These are phyloP conservation scores for Hypoxylon subgilvum DNA, from an alignment of 495 filamentous ascomycete species.

Conservation along the genomic window DNA sequence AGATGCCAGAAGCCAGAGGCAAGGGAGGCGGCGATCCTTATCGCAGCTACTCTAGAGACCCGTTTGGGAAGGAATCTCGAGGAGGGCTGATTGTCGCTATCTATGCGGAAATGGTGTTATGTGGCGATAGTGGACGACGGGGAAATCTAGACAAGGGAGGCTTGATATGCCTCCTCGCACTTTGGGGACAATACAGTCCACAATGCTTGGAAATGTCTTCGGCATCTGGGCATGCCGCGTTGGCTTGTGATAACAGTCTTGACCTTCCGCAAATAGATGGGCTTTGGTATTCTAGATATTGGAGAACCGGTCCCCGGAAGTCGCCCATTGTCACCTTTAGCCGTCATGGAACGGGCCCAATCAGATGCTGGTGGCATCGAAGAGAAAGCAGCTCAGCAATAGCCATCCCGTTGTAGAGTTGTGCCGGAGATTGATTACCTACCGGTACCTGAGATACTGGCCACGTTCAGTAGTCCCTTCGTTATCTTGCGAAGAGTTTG, in stretches of 20 bases:
- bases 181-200: not conserved
- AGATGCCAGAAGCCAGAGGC: no score
- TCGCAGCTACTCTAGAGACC: not conserved
- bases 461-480: slow-evolving; percentile 3
- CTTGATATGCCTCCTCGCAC: not conserved
- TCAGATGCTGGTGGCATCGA: not conserved
- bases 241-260: not conserved
- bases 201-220: not conserved
- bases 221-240: slow-evolving; percentile 1
- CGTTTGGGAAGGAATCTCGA: not conserved
- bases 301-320: not conserved
- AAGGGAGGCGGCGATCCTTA: not conserved
- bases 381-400: not conserved
- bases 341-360: slow-evolving; percentile 9
- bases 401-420: not conserved
- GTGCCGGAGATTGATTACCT: not conserved
- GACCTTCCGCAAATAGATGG: slow-evolving; percentile 20
- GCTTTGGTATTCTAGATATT: not conserved
- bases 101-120: not conserved
- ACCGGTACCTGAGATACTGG: no score
- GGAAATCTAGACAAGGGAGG: not conserved
- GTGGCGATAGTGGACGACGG: not conserved
- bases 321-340: slow-evolving; percentile 10
- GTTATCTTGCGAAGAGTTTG: not conserved
- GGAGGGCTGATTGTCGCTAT: not conserved